Evolutionary conservation across 768 basidiomycete species (phyloP).

Genomic region (Myochromella boudieri): DNA sequence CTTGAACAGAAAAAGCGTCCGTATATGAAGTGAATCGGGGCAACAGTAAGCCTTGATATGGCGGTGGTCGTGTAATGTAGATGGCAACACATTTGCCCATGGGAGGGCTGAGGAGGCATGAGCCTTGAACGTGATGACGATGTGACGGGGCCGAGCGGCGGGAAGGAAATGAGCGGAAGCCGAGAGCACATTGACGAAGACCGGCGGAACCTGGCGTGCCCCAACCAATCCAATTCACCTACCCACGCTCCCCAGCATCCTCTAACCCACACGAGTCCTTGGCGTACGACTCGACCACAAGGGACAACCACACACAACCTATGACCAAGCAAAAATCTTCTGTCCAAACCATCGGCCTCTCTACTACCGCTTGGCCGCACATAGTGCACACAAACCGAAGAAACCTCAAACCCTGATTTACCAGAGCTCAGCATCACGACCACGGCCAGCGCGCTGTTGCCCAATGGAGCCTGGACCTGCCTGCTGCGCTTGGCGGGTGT

Average conservation of each 20-base stretch:
- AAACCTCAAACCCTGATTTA: slow-evolving; percentile 36
- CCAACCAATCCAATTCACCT: slow-evolving; percentile 31
- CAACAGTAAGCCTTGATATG: slow-evolving; percentile 26
- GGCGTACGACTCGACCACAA: slow-evolving; percentile 28
- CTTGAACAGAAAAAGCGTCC: slow-evolving; percentile 78
- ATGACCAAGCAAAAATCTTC: slow-evolving; percentile 31
- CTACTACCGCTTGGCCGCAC: slow-evolving; percentile 42
- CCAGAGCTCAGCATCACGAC: slow-evolving; percentile 56
- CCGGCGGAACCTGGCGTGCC: slow-evolving; percentile 41
- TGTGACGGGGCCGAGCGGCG: slow-evolving; percentile 13
- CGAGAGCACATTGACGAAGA: slow-evolving; percentile 26
- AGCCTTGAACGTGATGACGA: slow-evolving; percentile 2
- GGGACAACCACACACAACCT: slow-evolving; percentile 28
- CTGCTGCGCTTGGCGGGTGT: slow-evolving; percentile 81
- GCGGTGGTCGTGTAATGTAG: slow-evolving; percentile 25
- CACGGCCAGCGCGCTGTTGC: slow-evolving; percentile 43
- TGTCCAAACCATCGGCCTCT: slow-evolving; percentile 48
- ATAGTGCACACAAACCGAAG: slow-evolving; percentile 41
- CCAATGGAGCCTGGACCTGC: slow-evolving; percentile 48
- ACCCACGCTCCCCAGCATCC: slow-evolving; percentile 25
- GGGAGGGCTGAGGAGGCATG: slow-evolving; percentile 5
- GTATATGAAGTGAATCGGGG: slow-evolving; percentile 45
- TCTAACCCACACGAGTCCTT: slow-evolving; percentile 14
- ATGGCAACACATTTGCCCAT: slow-evolving; percentile 20
- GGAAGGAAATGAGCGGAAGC: slow-evolving; percentile 25